These are phyloP conservation scores for Populus pruinosa DNA, from an alignment of 345 rosid species.

Conservation along the genomic window DNA sequence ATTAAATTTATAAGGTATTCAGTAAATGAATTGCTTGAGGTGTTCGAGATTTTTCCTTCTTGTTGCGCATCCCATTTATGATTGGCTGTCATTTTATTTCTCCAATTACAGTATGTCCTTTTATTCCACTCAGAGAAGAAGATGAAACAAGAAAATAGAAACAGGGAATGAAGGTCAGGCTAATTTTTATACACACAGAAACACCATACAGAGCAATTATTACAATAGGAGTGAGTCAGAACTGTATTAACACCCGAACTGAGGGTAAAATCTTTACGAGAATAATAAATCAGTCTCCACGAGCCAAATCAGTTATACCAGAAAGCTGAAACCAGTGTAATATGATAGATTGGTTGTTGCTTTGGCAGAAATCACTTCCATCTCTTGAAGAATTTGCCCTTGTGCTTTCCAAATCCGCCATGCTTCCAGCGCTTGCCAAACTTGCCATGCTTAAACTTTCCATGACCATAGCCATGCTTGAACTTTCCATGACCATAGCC, in stretches of 20 bases:
- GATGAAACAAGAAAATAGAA: too few species aligned
- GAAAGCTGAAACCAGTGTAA: not conserved
- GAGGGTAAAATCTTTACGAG: not conserved
- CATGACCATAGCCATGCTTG: constrained; percentile 53
- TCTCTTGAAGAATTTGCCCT: constrained; percentile 38
- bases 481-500: constrained; percentile 52
- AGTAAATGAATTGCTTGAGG: too few species aligned
- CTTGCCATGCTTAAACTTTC: constrained; percentile 68
- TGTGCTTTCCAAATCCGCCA: constrained; percentile 67
- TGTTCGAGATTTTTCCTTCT: too few species aligned
- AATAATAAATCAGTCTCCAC: not conserved
- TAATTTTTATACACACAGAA: not conserved
- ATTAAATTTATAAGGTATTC: too few species aligned
- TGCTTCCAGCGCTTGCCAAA: constrained; percentile 65
- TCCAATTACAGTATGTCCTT: too few species aligned
- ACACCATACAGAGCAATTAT: not conserved
- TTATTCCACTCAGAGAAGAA: too few species aligned
- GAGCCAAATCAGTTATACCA: not conserved
- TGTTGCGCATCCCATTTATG: too few species aligned
- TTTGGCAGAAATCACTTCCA: constrained; percentile 21
- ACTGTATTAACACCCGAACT: not conserved
- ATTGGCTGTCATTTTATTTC: too few species aligned
- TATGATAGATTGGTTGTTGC: not conserved
- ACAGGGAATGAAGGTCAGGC: too few species aligned
- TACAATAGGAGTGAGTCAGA: not conserved